phyloP scores from a whole-genome alignment of 2,329 filamentous ascomycete genomes.

The Ciborinia camelliae region DNA sequence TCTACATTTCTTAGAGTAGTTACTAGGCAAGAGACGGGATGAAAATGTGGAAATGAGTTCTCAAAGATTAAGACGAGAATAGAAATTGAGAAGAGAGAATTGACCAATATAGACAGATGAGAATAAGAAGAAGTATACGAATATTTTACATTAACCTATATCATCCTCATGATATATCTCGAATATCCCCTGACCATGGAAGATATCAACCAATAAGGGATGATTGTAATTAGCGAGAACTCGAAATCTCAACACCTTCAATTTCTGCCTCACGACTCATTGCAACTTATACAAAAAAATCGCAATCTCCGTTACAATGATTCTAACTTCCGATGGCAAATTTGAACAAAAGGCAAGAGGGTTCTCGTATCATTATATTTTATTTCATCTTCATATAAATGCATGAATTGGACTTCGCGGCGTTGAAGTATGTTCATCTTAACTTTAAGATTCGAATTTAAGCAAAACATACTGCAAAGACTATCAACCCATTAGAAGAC shows the following conservation, averaged over 20 bases:
- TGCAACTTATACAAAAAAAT: not conserved
- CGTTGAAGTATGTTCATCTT: not conserved
- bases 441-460: not conserved
- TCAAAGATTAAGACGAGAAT: not conserved
- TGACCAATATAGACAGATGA: not conserved
- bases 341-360: not conserved
- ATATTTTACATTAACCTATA: not conserved
- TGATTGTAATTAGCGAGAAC: conserved; percentile 9
- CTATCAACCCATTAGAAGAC: not conserved
- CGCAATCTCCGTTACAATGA: conserved; percentile 7
- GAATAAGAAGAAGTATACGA: conserved; percentile 4
- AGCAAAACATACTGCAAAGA: not conserved
- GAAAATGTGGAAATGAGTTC: not conserved
- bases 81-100: not conserved
- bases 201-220: not conserved
- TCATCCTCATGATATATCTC: not conserved
- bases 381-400: conserved; percentile 8
- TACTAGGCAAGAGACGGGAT: not conserved
- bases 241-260: not conserved
- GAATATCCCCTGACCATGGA: not conserved
- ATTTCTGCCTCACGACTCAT: conserved; percentile 9
- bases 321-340: not conserved
- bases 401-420: conserved; percentile 10
- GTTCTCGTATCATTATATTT: conserved; percentile 4
- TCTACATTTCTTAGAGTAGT: not conserved